Conservation (phyloP, 345 rosid species). For the Excoecaria cochinchinensis region DNA sequence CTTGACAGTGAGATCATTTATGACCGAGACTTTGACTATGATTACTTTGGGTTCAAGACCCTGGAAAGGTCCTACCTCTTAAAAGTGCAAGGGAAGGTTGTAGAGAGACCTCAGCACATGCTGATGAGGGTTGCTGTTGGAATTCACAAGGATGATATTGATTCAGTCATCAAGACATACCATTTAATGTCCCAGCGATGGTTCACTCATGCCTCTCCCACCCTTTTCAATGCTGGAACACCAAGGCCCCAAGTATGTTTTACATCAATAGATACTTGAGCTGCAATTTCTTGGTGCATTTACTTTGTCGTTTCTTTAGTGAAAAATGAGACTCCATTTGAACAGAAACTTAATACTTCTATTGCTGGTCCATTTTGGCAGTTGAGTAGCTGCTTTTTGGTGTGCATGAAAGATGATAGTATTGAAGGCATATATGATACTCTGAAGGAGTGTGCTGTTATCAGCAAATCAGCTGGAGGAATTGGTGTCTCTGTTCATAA, state of each 20-base stretch:
- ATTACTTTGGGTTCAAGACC: constrained; percentile 91
- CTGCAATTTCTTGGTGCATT: not conserved
- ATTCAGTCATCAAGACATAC: constrained; percentile 68
- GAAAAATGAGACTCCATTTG: not conserved
- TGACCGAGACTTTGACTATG: constrained; percentile 89
- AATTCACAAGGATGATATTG: constrained; percentile 73
- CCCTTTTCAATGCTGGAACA: constrained; percentile 89
- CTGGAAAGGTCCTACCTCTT: constrained; percentile 86
- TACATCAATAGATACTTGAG: not conserved
- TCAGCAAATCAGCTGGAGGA: constrained; percentile 94
- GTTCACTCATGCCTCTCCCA: constrained; percentile 98
- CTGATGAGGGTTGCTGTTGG: constrained; percentile 95
- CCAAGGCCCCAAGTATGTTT: constrained; percentile 75
- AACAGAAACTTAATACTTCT: not conserved
- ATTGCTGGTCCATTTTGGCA: constrained; percentile 25
- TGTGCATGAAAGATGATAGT: constrained; percentile 93
- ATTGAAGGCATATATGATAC: constrained; percentile 94
- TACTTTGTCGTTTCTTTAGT: not conserved
- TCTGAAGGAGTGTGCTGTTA: constrained; percentile 90
- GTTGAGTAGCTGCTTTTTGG: constrained; percentile 87
- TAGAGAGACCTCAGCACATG: constrained; percentile 94
- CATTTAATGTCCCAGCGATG: constrained; percentile 92
- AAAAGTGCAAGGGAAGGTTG: constrained; percentile 83
- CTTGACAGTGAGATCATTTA: constrained; percentile 92
- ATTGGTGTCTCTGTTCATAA: constrained; percentile 88